Evolutionary conservation across 2,329 filamentous ascomycete genomes (phyloP).

Genomic region (Fusarium napiforme): DNA sequence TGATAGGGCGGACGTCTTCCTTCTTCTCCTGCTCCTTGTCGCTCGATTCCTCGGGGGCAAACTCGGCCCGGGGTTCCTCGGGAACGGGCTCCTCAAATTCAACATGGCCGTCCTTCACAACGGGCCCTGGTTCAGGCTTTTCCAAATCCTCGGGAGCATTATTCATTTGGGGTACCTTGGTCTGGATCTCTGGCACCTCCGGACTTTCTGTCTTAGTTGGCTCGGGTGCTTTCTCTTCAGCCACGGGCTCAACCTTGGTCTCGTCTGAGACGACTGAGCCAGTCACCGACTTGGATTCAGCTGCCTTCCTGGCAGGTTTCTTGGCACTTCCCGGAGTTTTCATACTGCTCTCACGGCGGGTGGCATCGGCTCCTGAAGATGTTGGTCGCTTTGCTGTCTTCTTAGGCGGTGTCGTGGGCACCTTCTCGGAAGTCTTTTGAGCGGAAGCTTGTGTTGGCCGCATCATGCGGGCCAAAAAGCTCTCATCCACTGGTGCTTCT

Average conservation of each 20-base stretch:
- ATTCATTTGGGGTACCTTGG: not conserved
- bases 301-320: conserved; percentile 24
- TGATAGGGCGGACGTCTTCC: conserved; percentile 1
- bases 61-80: conserved; percentile 12
- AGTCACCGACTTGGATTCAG: conserved; percentile 6
- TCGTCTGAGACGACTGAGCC: conserved; percentile 16
- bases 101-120: conserved; percentile 21
- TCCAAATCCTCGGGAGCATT: not conserved
- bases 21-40: conserved; percentile 1
- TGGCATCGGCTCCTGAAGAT: conserved; percentile 33
- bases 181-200: conserved; percentile 1
- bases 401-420: conserved; percentile 60
- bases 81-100: conserved; percentile 25
- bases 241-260: not conserved
- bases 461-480: conserved; percentile 86
- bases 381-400: conserved; percentile 47
- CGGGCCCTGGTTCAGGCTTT: conserved; percentile 7
- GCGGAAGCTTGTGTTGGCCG: conserved; percentile 77
- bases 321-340: conserved; percentile 42
- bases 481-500: conserved; percentile 70
- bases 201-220: not conserved
- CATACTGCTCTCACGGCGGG: conserved; percentile 37
- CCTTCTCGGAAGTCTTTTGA: conserved; percentile 74
- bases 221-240: conserved; percentile 16
- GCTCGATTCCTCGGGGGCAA: conserved; percentile 4